Evolutionary conservation across 2,329 filamentous ascomycete genomes (phyloP), one percentile per base, ranked within the genome.

Genomic region (Chalara sp.): DNA sequence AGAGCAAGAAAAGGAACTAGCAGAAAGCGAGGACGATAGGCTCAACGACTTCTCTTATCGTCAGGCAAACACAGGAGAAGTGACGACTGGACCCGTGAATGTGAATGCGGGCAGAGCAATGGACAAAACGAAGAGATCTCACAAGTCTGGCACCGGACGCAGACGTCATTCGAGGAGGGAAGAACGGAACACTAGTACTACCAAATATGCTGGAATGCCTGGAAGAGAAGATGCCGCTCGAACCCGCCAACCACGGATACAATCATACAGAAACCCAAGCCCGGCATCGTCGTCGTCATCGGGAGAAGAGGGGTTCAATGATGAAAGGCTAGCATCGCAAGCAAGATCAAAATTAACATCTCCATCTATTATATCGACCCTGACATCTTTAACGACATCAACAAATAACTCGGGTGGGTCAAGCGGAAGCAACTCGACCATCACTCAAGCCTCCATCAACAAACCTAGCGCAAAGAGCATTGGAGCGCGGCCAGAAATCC

Each of bases 381-480:
- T 64, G 6, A 68, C 66, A 5, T 60, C 56, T 37, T 42, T 63
- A 7, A 61, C 65, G 1, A 60, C 58, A 1, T 56, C 57, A 29
- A 66, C 66, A 2, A 66, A 62, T 48, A 66, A 67, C 8, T 70
- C 70, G 0, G 65, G 65, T 33, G 65, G 65, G 46, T 72, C 71
- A 6, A 72, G 65, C 51, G 68, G 67, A 32, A 73, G 70, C 54
- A 66, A 65, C 51, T 70, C 70, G 6, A 73, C 71, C 4, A 61
- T 72, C 28, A 72, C 68, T 5, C 67, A 65, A 47, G 55, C 57
- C n/a, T 65, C 65, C 8, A 58, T 63, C 6, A 58, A 48, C 7
- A 62, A 57, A 56, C 54, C 52, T 43, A 55, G 29, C 44, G 7
- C 4, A 37, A 37, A 37, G 35, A n/a, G n/a, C 8, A 10, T 40